Evolutionary conservation across 2,329 filamentous ascomycete genomes (phyloP), one percentile per base, ranked within the genome.

Genomic region (Fusarium tjaetaba): DNA sequence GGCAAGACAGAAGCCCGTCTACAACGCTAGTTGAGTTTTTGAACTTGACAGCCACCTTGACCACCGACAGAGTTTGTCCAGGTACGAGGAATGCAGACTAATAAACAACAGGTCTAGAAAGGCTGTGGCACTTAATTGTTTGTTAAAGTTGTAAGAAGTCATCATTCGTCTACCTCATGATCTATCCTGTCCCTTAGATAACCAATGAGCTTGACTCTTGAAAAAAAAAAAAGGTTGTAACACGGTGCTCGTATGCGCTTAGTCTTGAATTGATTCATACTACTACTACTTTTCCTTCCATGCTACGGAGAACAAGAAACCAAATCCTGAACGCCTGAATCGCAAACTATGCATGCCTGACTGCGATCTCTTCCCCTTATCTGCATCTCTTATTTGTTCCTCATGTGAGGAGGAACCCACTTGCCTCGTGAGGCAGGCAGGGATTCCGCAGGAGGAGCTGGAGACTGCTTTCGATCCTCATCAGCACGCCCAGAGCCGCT

Each of bases 391-490:
- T 65, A 70, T 70, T 82, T 80, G 73, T 82, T 82, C 73, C 82
- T 81, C 79, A 78, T 41, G 69, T 85, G 82, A 76, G 81, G 83
- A 76, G 90, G 90, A 77, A 91, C 88, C 82, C 87, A 92, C 81
- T 90, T 91, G 76, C 89, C 89, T 46, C 89, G 87, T 46, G 86
- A 86, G 22, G 89, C 81, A 78, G 86, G 87, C 67, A 89, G 82
- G 53, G 84, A 74, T 82, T 90, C 88, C 42, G 82, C 79, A 28
- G 84, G 75, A 53, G 85, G 80, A 57, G 85, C 82, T 14, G 85
- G 81, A 46, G 86, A 83, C 46, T 78, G 81, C 53, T 82, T 82
- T 52, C 82, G 79, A 76, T 86, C 71, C 10, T 73, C 71, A 36
- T 72, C 85, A 59, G 78, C 82, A 61, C 83, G 82, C 63, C 82